Percentiles rank a stretch among this genome's conserved stretches.
Evolutionary conservation across 2,329 filamentous ascomycete species (phyloP).

Genomic region (Zymoseptoria pseudotritici): DNA sequence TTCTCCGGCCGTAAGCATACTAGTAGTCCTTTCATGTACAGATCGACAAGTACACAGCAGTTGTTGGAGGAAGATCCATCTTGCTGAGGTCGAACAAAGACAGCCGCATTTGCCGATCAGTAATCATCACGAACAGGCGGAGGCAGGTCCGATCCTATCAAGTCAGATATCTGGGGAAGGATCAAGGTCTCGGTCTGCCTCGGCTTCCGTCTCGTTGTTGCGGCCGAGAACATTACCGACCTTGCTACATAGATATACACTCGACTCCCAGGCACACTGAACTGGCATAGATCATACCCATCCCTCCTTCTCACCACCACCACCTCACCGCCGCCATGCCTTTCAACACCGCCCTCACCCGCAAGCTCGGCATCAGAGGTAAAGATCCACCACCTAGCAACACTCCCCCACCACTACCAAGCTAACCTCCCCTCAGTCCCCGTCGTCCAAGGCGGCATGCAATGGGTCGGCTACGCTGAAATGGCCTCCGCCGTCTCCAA

Average conservation of each 20-base stretch:
- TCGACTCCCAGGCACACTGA: neutral
- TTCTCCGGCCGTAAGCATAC: no score
- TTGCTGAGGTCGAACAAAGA: neutral
- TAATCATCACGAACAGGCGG: neutral
- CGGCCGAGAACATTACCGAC: neutral
- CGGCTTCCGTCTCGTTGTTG: neutral
- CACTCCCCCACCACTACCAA: neutral
- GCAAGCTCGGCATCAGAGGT: conserved; percentile 51
- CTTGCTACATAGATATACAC: neutral
- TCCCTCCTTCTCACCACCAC: neutral
- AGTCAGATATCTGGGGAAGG: no score
- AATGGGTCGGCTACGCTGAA: conserved; percentile 76
- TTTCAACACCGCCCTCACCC: conserved; percentile 58
- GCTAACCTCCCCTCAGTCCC: conserved; percentile 49
- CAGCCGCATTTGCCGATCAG: neutral
- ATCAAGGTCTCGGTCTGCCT: neutral
- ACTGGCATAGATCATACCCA: neutral
- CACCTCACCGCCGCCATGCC: conserved; percentile 40
- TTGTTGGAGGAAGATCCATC: no score
- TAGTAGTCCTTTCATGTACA: no score
- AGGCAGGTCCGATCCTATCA: neutral
- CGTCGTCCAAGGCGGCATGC: conserved; percentile 80
- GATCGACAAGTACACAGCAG: no score
- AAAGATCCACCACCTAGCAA: neutral
- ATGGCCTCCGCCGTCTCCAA: conserved; percentile 68